Evolutionary conservation across 768 basidiomycete species (phyloP).

Genomic region (Daedaleopsis nitida): DNA sequence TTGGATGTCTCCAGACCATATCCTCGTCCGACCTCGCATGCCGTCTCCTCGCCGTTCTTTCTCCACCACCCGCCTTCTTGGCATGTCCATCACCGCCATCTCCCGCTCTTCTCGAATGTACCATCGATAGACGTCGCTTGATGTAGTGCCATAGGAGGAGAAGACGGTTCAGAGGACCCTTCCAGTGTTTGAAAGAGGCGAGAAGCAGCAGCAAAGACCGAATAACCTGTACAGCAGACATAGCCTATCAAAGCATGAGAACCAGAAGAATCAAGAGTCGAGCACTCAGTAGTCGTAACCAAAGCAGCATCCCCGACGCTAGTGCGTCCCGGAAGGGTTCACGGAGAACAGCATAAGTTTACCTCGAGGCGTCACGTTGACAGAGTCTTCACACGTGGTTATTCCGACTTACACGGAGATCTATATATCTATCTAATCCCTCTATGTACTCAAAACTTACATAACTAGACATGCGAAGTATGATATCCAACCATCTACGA

Average conservation of each 20-base stretch:
- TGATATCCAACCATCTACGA: neutral
- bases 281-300: no score
- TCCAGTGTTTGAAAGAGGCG: neutral
- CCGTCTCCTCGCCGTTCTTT: neutral
- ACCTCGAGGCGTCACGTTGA: no score
- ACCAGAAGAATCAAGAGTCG: neutral
- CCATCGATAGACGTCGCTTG: neutral
- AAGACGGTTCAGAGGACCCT: neutral
- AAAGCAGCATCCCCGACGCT: neutral
- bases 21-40: neutral
- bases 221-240: conserved; percentile 9
- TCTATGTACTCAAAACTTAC: neutral
- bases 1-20: neutral
- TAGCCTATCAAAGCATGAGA: neutral
- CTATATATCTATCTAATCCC: neutral
- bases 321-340: no score
- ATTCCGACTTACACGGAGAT: neutral
- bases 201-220: conserved; percentile 7
- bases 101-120: neutral
- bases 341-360: no score
- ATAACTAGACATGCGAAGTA: neutral
- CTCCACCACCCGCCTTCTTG: neutral
- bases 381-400: neutral
- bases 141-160: conserved; percentile 9
- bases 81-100: neutral